phyloP scores from a whole-genome alignment of 768 basidiomycete species.

The Leccinum truebloodii region DNA sequence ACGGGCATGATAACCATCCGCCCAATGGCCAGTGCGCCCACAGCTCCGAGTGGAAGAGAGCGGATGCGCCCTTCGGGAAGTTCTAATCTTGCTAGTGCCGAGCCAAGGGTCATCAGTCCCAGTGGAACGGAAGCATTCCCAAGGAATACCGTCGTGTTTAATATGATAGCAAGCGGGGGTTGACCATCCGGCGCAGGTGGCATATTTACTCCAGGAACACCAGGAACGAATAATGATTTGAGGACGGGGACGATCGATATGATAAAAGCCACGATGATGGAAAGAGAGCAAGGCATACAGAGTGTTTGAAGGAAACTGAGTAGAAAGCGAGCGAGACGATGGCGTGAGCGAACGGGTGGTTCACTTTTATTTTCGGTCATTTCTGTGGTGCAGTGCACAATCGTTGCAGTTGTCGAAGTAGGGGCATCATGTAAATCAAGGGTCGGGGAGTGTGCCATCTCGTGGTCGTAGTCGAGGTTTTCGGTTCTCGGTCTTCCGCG shows the following conservation, averaged over 20 bases:
- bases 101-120: conserved; percentile 62
- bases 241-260: conserved; percentile 57
- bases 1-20: conserved; percentile 61
- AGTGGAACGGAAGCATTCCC: conserved; percentile 65
- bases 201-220: conserved; percentile 43
- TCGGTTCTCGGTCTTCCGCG: neutral
- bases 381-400: conserved; percentile 4
- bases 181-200: conserved; percentile 62
- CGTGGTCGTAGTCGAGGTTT: conserved; percentile 2
- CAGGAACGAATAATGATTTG: conserved; percentile 58
- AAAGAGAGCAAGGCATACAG: conserved; percentile 49
- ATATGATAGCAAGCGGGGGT: conserved; percentile 62
- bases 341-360: neutral
- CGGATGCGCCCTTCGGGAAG: conserved; percentile 50
- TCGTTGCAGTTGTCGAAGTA: conserved; percentile 3
- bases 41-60: conserved; percentile 51
- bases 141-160: conserved; percentile 58
- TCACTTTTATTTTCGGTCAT: conserved; percentile 2
- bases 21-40: conserved; percentile 50
- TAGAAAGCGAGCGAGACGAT: conserved; percentile 9
- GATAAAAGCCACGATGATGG: conserved; percentile 55
- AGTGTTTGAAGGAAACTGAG: conserved; percentile 38
- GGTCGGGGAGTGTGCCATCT: conserved; percentile 6
- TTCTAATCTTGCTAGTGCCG: conserved; percentile 58
- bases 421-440: neutral